Conservation (phyloP, 345 rosid species). For the Angophora floribunda region DNA sequence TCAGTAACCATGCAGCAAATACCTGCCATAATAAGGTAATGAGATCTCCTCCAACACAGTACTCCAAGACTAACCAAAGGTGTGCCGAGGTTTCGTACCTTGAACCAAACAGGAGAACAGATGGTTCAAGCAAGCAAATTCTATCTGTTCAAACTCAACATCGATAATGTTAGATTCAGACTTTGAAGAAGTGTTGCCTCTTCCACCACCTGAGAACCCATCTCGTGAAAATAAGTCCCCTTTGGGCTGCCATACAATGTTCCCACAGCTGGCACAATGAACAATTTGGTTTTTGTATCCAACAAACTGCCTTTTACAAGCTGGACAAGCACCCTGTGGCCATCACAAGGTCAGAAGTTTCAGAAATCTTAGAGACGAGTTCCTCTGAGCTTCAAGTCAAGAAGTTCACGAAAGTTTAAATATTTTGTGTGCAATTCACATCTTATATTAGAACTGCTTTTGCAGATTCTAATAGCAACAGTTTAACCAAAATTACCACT, state of each 20-base stretch:
- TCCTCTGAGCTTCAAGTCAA: neutral
- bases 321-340: slow-evolving; percentile 82
- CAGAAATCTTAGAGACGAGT: neutral
- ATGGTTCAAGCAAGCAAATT: neutral
- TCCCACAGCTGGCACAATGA: slow-evolving; percentile 71
- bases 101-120: neutral
- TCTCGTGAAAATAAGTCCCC: slow-evolving; percentile 61
- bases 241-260: slow-evolving; percentile 90
- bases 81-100: slow-evolving; percentile 99
- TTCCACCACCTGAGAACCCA: slow-evolving; percentile 8
- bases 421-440: neutral
- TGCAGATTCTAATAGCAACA: neutral
- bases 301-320: slow-evolving; percentile 78
- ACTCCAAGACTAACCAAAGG: slow-evolving; percentile 97
- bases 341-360: neutral
- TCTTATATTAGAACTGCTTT: neutral
- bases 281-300: slow-evolving; percentile 78
- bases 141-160: slow-evolving; percentile 79
- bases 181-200: slow-evolving; percentile 13
- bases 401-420: neutral
- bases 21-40: slow-evolving; percentile 85
- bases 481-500: neutral
- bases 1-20: neutral
- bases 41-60: slow-evolving; percentile 94
- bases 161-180: slow-evolving; percentile 65